Evolutionary conservation across 345 rosid genomes (phyloP).

Genomic region (Punica granatum): DNA sequence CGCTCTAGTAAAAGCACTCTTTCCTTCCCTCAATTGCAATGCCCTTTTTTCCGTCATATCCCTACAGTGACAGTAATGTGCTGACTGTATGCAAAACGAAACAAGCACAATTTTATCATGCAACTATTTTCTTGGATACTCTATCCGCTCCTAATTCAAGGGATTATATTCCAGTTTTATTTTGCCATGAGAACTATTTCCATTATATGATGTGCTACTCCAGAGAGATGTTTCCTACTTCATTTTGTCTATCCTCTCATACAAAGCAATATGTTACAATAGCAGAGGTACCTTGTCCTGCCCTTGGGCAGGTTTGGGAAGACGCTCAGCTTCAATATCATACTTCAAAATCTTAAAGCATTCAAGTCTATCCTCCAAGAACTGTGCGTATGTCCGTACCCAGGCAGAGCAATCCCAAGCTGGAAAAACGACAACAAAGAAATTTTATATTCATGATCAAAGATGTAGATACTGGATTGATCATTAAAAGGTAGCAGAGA

Average conservation of each 20-base stretch:
- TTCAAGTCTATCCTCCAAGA: constrained; percentile 92
- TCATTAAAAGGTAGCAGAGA: background rate
- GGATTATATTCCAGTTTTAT: background rate
- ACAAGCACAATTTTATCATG: too few species aligned
- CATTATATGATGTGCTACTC: background rate
- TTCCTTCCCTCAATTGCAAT: background rate
- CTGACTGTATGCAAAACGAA: background rate
- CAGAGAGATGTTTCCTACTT: background rate
- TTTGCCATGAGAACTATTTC: background rate
- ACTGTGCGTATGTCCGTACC: constrained; percentile 94
- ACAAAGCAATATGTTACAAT: background rate
- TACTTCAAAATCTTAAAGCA: constrained; percentile 83
- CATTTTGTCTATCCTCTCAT: background rate
- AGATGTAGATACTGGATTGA: background rate
- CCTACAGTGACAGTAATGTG: background rate
- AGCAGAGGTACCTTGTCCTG: constrained; percentile 59
- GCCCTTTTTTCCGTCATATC: background rate
- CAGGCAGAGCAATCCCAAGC: constrained; percentile 99
- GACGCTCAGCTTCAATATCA: constrained; percentile 93
- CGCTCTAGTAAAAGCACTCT: background rate
- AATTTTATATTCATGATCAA: background rate
- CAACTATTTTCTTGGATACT: background rate
- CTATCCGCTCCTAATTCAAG: background rate
- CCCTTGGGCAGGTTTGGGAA: constrained; percentile 72
- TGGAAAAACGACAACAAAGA: constrained; percentile 13